phyloP scores from a whole-genome alignment of 2,329 filamentous ascomycete genomes.

The Teratosphaeriaceae sp. region DNA sequence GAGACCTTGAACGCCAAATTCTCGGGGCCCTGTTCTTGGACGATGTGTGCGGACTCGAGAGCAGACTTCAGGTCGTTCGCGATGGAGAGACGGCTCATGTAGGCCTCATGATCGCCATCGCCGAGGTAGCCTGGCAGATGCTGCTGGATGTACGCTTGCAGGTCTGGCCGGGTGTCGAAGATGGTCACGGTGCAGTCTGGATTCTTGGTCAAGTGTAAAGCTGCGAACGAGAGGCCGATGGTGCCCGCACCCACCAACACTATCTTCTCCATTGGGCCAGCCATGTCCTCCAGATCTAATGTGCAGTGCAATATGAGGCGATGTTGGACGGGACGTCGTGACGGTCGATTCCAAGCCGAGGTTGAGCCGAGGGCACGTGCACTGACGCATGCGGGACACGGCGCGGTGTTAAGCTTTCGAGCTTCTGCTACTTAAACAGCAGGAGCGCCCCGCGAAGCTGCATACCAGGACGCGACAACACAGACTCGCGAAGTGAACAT shows the following conservation, averaged over 20 bases:
- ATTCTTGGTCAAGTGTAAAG: conserved; percentile 45
- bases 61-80: conserved; percentile 26
- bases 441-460: too few species aligned
- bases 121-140: conserved; percentile 41
- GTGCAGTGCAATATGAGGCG: too few species aligned
- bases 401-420: too few species aligned
- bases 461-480: too few species aligned
- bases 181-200: conserved; percentile 38
- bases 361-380: too few species aligned
- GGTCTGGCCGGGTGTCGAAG: conserved; percentile 45
- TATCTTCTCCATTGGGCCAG: conserved; percentile 19
- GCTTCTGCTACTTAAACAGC: too few species aligned
- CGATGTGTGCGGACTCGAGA: conserved; percentile 42
- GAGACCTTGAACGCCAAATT: conserved; percentile 44
- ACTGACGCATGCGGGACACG: too few species aligned
- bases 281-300: too few species aligned
- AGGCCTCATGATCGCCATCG: conserved; percentile 20
- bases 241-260: conserved; percentile 41
- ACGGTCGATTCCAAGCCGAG: too few species aligned
- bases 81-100: conserved; percentile 30
- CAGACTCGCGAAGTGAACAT: too few species aligned
- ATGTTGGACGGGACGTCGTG: too few species aligned
- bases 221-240: conserved; percentile 51
- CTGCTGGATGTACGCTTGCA: conserved; percentile 37
- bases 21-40: conserved; percentile 57